These are phyloP conservation scores for Tremella mesenterica DNA, from an alignment of 768 basidiomycete genomes.

Conservation along the genomic window DNA sequence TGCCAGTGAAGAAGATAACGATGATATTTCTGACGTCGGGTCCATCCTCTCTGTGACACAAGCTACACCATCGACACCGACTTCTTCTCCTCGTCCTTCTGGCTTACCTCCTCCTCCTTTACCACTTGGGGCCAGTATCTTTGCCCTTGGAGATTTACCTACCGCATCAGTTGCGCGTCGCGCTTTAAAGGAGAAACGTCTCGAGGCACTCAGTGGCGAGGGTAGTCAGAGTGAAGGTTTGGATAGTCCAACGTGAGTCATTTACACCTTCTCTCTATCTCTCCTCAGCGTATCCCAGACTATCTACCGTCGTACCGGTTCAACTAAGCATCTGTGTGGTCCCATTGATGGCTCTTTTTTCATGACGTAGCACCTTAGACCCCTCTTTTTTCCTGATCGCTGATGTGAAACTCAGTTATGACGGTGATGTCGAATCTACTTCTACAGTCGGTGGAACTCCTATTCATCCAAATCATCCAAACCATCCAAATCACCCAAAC, in stretches of 20 bases:
- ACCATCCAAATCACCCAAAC: slow-evolving; percentile 4
- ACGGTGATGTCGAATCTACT: slow-evolving; percentile 43
- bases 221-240: slow-evolving; percentile 35
- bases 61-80: slow-evolving; percentile 10
- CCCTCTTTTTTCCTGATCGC: too few relatives aligned
- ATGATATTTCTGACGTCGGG: slow-evolving; percentile 33
- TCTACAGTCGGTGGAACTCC: slow-evolving; percentile 31
- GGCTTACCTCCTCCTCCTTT: background rate
- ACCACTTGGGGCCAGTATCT: background rate
- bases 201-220: slow-evolving; percentile 26
- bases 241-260: slow-evolving; percentile 40
- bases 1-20: slow-evolving; percentile 44
- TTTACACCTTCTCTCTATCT: too few relatives aligned
- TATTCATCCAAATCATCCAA: slow-evolving; percentile 18
- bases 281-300: background rate
- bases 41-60: slow-evolving; percentile 23
- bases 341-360: too few relatives aligned
- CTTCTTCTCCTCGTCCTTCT: slow-evolving; percentile 13
- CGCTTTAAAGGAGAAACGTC: slow-evolving; percentile 4
- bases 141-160: background rate
- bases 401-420: slow-evolving; percentile 40
- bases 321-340: background rate
- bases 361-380: too few relatives aligned
- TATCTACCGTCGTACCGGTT: background rate
- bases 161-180: background rate